phyloP scores from a whole-genome alignment of 306 rosid genomes.

The Abrus precatorius region DNA sequence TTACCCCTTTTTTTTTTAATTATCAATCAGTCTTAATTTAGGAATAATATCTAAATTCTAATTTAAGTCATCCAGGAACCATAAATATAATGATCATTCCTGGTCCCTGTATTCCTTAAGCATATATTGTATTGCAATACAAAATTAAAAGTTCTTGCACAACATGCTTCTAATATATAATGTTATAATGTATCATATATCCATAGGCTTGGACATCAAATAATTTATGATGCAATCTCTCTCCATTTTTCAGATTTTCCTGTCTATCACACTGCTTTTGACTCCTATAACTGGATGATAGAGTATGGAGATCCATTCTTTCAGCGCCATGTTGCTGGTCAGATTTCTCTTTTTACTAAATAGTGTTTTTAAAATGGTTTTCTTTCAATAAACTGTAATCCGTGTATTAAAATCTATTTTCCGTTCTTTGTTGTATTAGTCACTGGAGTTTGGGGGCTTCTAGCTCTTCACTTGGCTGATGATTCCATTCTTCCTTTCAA shows the following conservation, averaged over 20 bases:
- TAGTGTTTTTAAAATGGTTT: not conserved
- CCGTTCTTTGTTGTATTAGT: constrained; percentile 53
- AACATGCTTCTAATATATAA: not conserved
- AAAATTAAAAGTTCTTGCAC: not conserved
- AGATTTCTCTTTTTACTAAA: not conserved
- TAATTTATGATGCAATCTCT: not conserved
- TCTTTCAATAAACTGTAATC: not conserved
- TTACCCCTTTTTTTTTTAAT: not conserved
- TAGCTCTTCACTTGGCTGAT: constrained; percentile 77
- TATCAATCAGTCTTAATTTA: not conserved
- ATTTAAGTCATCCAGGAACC: not conserved
- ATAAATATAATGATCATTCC: not conserved
- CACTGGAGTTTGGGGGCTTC: constrained; percentile 79
- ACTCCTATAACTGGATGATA: constrained; percentile 77
- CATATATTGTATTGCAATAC: not conserved
- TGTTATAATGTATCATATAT: not conserved
- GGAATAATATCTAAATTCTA: not conserved
- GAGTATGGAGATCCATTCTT: constrained; percentile 72
- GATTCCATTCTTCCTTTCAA: constrained; percentile 73
- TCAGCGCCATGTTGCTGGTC: constrained; percentile 76
- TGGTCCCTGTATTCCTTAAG: too few species aligned
- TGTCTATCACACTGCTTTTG: constrained; percentile 79
- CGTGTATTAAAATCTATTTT: not conserved
- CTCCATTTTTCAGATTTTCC: constrained; percentile 61
- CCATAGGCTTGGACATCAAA: not conserved